phyloP scores from a whole-genome alignment of 2,329 filamentous ascomycete species.

The Aspergillus glaucus region DNA sequence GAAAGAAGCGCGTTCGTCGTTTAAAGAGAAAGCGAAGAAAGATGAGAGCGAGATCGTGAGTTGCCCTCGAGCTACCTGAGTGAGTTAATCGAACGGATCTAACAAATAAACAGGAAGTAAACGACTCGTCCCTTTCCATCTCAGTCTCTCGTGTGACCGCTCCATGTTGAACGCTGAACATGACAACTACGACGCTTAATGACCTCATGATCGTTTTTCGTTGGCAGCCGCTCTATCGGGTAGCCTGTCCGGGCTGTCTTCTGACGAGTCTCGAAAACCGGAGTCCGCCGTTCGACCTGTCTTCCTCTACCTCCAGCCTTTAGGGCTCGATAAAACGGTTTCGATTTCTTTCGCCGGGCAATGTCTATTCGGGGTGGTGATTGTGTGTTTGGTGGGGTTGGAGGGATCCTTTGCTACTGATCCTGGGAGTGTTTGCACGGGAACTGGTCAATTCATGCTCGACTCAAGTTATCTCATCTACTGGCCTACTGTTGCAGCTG shows the following conservation, averaged over 20 bases:
- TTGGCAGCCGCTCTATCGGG: slow-evolving; percentile 16
- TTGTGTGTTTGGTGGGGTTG: slow-evolving; percentile 32
- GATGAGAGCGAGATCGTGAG: slow-evolving; percentile 96
- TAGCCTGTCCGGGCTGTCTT: slow-evolving; percentile 15
- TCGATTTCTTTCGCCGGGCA: slow-evolving; percentile 19
- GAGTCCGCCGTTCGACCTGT: slow-evolving; percentile 24
- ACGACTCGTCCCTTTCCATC: slow-evolving; percentile 52
- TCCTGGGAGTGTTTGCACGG: slow-evolving; percentile 17
- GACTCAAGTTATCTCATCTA: slow-evolving; percentile 12
- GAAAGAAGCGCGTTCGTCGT: slow-evolving; percentile 99
- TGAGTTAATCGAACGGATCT: slow-evolving; percentile 9
- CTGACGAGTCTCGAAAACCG: slow-evolving; percentile 12
- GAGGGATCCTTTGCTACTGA: slow-evolving; percentile 18
- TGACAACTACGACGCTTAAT: slow-evolving; percentile 30
- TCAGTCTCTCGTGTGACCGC: slow-evolving; percentile 39
- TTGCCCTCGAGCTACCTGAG: slow-evolving; percentile 13
- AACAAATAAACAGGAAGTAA: slow-evolving; percentile 57
- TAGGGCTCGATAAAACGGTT: slow-evolving; percentile 26
- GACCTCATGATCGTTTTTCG: slow-evolving; percentile 25
- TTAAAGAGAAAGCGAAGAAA: slow-evolving; percentile 99
- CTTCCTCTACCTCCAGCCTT: slow-evolving; percentile 17
- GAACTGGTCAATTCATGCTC: slow-evolving; percentile 31
- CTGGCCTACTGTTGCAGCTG: slow-evolving; percentile 8
- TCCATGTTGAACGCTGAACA: slow-evolving; percentile 35
- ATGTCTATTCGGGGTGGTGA: slow-evolving; percentile 21